phyloP scores from a whole-genome alignment of 768 basidiomycete species.

The Neoboletus subvelutipes region DNA sequence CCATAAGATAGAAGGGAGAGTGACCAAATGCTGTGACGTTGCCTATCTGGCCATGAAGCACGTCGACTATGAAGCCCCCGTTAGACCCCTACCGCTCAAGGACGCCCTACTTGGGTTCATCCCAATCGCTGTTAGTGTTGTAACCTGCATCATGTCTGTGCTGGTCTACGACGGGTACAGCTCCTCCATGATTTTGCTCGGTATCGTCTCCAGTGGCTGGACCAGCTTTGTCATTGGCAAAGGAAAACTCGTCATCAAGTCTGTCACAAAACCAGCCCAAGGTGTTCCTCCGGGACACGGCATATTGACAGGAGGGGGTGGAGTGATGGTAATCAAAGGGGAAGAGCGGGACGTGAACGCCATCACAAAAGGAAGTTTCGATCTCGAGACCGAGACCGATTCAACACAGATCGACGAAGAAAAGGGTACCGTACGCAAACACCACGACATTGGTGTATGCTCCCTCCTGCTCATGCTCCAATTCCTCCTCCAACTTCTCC shows the following conservation, averaged over 20 bases:
- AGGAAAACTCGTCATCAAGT: slow-evolving; percentile 19
- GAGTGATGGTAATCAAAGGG: slow-evolving; percentile 31
- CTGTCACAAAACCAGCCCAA: slow-evolving; percentile 13
- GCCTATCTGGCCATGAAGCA: slow-evolving; percentile 21
- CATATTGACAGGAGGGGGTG: slow-evolving; percentile 15
- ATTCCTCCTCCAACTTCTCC: slow-evolving; percentile 34
- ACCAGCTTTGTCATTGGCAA: slow-evolving; percentile 27
- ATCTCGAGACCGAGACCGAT: slow-evolving; percentile 13
- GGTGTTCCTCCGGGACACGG: slow-evolving; percentile 32
- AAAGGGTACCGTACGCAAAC: background rate
- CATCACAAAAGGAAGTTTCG: slow-evolving; percentile 32
- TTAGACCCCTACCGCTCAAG: background rate
- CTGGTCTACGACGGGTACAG: slow-evolving; percentile 29
- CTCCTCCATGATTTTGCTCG: slow-evolving; percentile 33
- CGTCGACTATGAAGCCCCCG: background rate
- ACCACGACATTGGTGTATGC: slow-evolving; percentile 25
- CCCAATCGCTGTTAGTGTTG: slow-evolving; percentile 26
- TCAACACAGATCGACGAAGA: background rate
- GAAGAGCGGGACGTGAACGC: slow-evolving; percentile 26
- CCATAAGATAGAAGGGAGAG: background rate
- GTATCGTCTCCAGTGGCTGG: slow-evolving; percentile 33
- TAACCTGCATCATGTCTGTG: slow-evolving; percentile 26
- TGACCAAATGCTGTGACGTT: slow-evolving; percentile 12
- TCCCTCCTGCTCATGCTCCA: slow-evolving; percentile 31
- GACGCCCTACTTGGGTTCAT: slow-evolving; percentile 17